Base-by-base conservation (phyloP, 768 basidiomycete species). In the Atractiella rhizophila region DNA sequence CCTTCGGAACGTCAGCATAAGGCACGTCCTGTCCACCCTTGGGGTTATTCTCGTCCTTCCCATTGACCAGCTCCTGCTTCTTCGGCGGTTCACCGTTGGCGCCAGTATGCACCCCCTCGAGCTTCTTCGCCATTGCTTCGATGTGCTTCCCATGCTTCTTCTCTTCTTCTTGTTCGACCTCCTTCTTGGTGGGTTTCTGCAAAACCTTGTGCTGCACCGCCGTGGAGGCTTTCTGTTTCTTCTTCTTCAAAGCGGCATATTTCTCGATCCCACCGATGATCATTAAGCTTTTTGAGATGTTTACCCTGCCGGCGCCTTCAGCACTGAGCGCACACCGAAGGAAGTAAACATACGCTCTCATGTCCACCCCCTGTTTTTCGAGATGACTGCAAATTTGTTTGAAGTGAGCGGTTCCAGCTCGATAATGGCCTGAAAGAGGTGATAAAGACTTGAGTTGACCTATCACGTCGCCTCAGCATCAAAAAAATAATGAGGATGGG, bases 361-460 rank as follows among this genome's bases (percentile, higher is more conserved):
- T 48, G 39, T 53, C 51, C 25, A 43, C 45, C 24, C 46, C 45
- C 24, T 45, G 30, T 12, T 47, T 43, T 24, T 47, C 37, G 11
- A 53, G 34, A 13, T 43, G 32, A 1, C 49, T 12, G 2, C 43
- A 35, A 42, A 53, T 48, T 3, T 47, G 40, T 35, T 51, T 50
- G 47, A 53, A 53, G 37, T 53, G 51, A 30, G 36, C 32, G 10
- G 49, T 51, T 3, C 51, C 51, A 5, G 51, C 51, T 13, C 51
- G 51, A 37, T 53, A 53, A 24, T 53, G 51, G 1, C 51, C 51
- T 7, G 40, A 43, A 2, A 53, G 35, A 4, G 51, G 51, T 5
- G 45, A 47, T 7, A 53, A 42, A 16, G 39, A 42, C 4, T 49
- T 53, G 5, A 53, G 39, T 39, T 50, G 37, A 4, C 51, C 51